Base-by-base conservation (phyloP, 139 green algal genomes). In the Tetradesmus obliquus region DNA sequence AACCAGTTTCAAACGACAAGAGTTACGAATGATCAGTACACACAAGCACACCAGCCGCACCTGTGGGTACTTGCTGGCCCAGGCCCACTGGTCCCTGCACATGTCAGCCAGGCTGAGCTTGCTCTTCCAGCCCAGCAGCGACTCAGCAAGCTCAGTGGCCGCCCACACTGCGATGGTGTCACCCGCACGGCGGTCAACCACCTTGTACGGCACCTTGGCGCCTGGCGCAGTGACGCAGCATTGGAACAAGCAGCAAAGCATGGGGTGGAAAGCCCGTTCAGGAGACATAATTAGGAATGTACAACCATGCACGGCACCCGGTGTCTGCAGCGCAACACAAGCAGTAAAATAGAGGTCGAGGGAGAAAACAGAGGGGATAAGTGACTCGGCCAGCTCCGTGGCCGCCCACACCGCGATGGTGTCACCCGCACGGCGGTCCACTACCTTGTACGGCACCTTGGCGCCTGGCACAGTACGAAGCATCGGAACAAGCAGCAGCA, bases 71-170 rank as follows among this genome's bases (percentile, higher is more conserved):
- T 96, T 94, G 32, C 79, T 95, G 0, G 97, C 97, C 98, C 98
- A 99, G 6, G 94, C 94, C 98, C 98, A 99, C 93, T 99, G 98
- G 94, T 99, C 96, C 6, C 92, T 91, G 95, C 98, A 99, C 96
- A 99, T 99, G 87, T 99, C 98, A 12, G 98, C 93, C 0, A 99
- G 91, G 45, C 88, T 93, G 10, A 95, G 95, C 95, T 97, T 98
- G 15, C 96, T 92, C 94, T 97, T 98, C 98, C 98, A 99, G 80
- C 96, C 97, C 83, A 99, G 96, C 94, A 97, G 96, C 90, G 95
- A 95, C 93, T 99, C 97, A 66, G 8, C 57, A 66, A 66, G 57
- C 57, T 66, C 57, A 0, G 98, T 99, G 57, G 57, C 57, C 57
- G 7, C 57, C 57, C 57, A 66, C 8, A 66, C 8, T 1, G 7